Evolutionary conservation across 2,329 filamentous ascomycete species (phyloP), one percentile per base, ranked within the genome.

Genomic region (Fusarium duplospermum): DNA sequence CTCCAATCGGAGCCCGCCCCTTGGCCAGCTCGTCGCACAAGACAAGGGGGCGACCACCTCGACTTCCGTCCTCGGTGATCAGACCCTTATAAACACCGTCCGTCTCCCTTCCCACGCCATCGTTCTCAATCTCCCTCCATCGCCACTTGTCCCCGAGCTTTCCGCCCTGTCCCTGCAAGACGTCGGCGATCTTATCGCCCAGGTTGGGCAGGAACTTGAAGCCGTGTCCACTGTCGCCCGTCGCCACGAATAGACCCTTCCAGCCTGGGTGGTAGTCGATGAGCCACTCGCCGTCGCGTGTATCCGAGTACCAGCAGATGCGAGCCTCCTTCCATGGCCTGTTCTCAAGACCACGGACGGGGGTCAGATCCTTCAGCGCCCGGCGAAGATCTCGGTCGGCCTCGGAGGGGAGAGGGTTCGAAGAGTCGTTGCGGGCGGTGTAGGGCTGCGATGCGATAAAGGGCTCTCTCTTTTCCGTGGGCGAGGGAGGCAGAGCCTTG

Each of bases 301-400:
- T 94, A 83, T 94, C 93, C 6, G 90, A 90, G 80, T 94, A 94
- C 93, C 93, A 94, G 83, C 93, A 94, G 62, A 94, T 83, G 27
- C 91, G 86, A 2, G 90, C 92, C 62, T 86, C 84, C 67, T 83
- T 83, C 83, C 93, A 94, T 2, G 89, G 88, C 29, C 92, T 85
- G 27, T 87, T 85, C 59, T 86, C 86, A 20, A 93, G 85, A 11
- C 86, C 85, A 8, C 83, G 83, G 69, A 86, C 79, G 1, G 93
- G 91, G 6, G 93, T 84, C 76, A 93, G 87, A 68, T 90, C 86
- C 14, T 82, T 84, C 29, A 95, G 83, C 2, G 89, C 92, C 2
- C 83, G 82, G 27, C 92, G 89, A 73, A 94, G 89, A 27, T 89
- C 90, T 24, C 83, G 78, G 69, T 91, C 87, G 42, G 89, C 93